Evolutionary conservation across 2,329 filamentous ascomycete species (phyloP).

Genomic region (Trichoderma harzianum): DNA sequence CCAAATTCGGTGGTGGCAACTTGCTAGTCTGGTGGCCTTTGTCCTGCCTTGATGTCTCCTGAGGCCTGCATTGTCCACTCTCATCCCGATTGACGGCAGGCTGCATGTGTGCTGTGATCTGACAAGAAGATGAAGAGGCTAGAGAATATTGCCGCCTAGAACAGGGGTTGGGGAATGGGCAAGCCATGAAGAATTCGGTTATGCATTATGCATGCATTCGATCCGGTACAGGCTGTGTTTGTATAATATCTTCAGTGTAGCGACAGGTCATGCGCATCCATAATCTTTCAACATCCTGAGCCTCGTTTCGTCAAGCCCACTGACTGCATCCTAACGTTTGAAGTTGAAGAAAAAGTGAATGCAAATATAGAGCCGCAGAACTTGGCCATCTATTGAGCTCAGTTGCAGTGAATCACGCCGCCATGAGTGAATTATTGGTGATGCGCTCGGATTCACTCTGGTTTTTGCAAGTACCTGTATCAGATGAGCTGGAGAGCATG

Average conservation of each 20-base stretch:
- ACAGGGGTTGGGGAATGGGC: not conserved
- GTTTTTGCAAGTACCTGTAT: not conserved
- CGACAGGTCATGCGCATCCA: not conserved
- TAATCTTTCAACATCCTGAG: not conserved
- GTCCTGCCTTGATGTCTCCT: not conserved
- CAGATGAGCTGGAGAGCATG: not conserved
- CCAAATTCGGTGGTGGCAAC: not conserved
- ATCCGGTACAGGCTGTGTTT: not conserved
- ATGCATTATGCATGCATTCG: not conserved
- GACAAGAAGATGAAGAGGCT: not conserved
- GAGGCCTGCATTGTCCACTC: not conserved
- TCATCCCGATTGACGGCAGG: not conserved
- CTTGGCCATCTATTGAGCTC: not conserved
- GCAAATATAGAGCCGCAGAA: not conserved
- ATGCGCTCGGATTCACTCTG: not conserved
- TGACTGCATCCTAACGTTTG: fast-evolving
- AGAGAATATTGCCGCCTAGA: not conserved
- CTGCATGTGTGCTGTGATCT: not conserved
- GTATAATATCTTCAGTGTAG: not conserved
- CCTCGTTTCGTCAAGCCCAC: not conserved
- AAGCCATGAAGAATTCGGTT: not conserved
- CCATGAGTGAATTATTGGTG: not conserved
- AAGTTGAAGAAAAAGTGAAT: not conserved
- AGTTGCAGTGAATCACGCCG: not conserved
- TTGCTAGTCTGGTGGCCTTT: not conserved